These are phyloP conservation scores for Chaetomium tenue DNA, from an alignment of 495 filamentous ascomycete species.

Conservation along the genomic window DNA sequence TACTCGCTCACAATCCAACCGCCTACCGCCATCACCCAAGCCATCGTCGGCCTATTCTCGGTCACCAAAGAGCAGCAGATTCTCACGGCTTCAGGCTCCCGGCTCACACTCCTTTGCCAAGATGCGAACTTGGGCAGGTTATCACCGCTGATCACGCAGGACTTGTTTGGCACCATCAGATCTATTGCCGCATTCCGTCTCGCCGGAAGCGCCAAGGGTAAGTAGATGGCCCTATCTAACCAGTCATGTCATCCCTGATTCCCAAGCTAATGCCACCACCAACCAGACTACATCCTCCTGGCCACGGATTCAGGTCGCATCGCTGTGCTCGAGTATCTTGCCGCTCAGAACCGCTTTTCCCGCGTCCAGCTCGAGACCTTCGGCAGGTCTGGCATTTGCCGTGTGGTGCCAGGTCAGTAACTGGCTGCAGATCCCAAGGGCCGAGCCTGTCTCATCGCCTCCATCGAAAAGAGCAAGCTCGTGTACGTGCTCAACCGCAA, in stretches of 20 bases:
- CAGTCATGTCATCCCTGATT: neutral
- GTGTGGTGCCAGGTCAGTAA: neutral
- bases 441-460: constrained; percentile 2
- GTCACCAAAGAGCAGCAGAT: constrained; percentile 96
- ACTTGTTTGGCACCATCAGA: neutral
- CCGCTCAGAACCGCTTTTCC: neutral
- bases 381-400: neutral
- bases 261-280: constrained; percentile 3
- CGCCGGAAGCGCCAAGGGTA: neutral
- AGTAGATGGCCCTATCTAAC: neutral
- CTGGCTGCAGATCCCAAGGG: neutral
- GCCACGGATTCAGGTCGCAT: neutral
- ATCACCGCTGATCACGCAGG: neutral
- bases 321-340: constrained; percentile 4
- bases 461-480: constrained; percentile 1
- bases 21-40: constrained; percentile 81
- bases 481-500: neutral
- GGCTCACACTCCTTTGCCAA: neutral
- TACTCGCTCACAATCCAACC: constrained; percentile 92
- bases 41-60: constrained; percentile 87
- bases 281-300: neutral
- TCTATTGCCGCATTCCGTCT: neutral
- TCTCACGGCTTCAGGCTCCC: constrained; percentile 70
- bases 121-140: neutral
- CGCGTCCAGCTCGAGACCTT: neutral